A percentile compares a stretch with the other conserved stretches of the same genome.
Evolutionary conservation across 257 asterid species (phyloP).

Genomic region (Nicotiana sylvestris): DNA sequence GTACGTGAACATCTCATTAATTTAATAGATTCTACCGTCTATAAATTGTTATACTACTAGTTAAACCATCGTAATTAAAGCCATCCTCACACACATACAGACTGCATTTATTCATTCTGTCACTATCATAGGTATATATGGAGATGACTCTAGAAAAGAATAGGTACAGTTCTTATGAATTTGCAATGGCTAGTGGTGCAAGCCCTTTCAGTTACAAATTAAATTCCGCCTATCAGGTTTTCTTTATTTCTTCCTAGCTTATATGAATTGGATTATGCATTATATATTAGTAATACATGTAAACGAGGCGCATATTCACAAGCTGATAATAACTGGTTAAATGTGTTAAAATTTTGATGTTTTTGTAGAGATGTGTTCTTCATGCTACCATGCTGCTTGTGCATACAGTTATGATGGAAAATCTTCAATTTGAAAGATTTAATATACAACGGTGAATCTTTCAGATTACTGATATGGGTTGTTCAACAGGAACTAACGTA

Average conservation of each 20-base stretch:
- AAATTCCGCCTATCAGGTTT: not conserved
- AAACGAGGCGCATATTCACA: no score
- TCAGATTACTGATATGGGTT: conserved; percentile 41
- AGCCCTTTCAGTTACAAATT: not conserved
- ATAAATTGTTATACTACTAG: no score
- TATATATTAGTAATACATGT: no score
- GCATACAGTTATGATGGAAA: not conserved
- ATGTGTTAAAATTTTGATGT: not conserved
- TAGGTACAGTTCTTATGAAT: not conserved
- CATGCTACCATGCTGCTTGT: conserved; percentile 11
- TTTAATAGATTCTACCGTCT: no score
- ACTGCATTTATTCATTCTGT: no score
- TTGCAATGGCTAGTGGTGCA: not conserved
- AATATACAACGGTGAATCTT: not conserved
- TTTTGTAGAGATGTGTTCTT: conserved; percentile 13
- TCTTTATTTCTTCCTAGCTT: no score
- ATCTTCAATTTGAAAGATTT: not conserved
- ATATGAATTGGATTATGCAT: no score
- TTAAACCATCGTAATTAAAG: no score
- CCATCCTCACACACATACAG: no score
- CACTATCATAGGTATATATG: no score
- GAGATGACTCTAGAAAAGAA: not conserved
- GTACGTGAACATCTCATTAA: no score
- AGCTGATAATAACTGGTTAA: no score
- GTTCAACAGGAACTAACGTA: conserved; percentile 42